Evolutionary conservation across 2,329 filamentous ascomycete species (phyloP), one percentile per base, ranked within the genome.

Genomic region (Fusarium albosuccineum): DNA sequence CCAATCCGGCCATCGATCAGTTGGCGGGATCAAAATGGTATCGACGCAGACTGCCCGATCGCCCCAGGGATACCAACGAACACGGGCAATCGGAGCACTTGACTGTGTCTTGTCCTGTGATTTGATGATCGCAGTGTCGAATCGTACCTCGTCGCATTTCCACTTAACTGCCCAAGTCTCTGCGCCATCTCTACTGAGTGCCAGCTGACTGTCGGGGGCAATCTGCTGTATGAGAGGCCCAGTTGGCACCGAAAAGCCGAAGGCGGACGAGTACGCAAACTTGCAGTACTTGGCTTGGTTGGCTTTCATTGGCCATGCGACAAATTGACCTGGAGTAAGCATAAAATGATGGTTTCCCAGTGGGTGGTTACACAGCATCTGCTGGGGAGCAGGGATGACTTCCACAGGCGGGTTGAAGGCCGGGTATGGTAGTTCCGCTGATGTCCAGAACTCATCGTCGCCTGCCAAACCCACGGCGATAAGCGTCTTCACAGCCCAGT

Each of bases 401-500:
- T 66, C 39, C 5, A 29, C 48, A 0, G 65, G 48, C 1, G 40
- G 27, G 1, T 60, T 41, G 1, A 55, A 17, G 1, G 54, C 0
- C 3, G 73, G 76, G 30, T 75, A 73, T 0, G 73, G 62, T 0
- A 65, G 49, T 51, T 86, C 81, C 3, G 80, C 60, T 0, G 74
- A 68, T 0, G 68, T 70, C 85, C 85, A 87, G 55, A 87, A 87
- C 0, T 75, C 69, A 46, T 85, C 75, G 0, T 71, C 62, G 2
- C 68, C 62, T 0, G 75, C 62, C 0, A 87, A 57, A 0, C 75
- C 77, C 0, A 85, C 71, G 0, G 78, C 79, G 1, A 85, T 73
- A 4, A 87, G 79, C 0, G 81, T 80, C 58, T 87, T 87, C 22
- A 87, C 72, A 8, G 79, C 81, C 85, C 85, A 87, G 67, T 87